A percentile compares a stretch with the other conserved stretches of the same genome.
These are phyloP conservation scores for Gracilaria caudata DNA, from an alignment of 23 red algal species.

Conservation along the genomic window DNA sequence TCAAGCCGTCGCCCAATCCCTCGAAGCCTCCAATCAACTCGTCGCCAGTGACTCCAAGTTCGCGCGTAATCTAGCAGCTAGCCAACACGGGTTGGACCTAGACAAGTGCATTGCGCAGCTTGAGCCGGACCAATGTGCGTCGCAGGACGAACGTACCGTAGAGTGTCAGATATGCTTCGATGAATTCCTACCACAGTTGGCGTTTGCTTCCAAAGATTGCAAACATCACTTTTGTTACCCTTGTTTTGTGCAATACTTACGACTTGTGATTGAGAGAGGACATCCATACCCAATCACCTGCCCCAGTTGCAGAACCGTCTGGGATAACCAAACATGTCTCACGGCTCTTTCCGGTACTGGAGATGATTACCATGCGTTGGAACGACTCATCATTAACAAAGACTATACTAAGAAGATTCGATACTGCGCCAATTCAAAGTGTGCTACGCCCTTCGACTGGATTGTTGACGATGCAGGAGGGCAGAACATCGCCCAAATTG, in stretches of 20 bases:
- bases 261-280: not conserved
- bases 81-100: not conserved
- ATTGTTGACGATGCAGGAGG: not conserved
- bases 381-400: constrained; percentile 42
- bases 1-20: not conserved
- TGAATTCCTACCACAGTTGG: not conserved
- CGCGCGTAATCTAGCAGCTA: not conserved
- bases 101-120: not conserved
- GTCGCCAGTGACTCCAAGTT: not conserved
- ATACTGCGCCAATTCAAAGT: constrained; percentile 45
- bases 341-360: constrained; percentile 2
- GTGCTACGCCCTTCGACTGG: constrained; percentile 52
- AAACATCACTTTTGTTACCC: constrained; percentile 4
- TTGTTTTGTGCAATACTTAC: not conserved
- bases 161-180: constrained; percentile 24
- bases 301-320: not conserved
- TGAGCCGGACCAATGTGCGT: not conserved
- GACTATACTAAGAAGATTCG: constrained; percentile 8
- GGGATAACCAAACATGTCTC: not conserved
- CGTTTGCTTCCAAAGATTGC: not conserved
- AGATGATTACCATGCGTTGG: constrained; percentile 9
- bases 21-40: not conserved
- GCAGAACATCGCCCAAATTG: not conserved
- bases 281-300: constrained; percentile 18
- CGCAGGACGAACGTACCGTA: not conserved